Conservation (phyloP, 352 stramenopile species). For the Globisporangium okanoganense region DNA sequence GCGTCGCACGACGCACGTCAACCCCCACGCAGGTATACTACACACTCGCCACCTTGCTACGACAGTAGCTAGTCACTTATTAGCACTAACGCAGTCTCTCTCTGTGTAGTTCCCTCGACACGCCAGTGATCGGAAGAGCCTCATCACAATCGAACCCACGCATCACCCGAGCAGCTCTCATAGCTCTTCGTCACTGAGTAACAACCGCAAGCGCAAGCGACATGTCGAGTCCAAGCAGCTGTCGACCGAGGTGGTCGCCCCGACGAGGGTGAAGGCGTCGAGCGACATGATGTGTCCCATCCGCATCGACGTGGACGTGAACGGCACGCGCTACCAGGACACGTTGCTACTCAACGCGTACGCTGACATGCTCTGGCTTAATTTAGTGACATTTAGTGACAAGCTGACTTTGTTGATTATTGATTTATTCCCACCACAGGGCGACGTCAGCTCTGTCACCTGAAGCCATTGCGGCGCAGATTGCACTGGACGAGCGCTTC, state of each 20-base stretch:
- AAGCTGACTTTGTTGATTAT: not conserved
- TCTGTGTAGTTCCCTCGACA: constrained; percentile 29
- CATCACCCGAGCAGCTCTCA: not conserved
- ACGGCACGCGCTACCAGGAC: constrained; percentile 74
- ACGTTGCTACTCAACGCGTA: constrained; percentile 69
- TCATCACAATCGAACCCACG: constrained; percentile 21
- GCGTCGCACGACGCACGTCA: constrained; percentile 33
- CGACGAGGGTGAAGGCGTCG: constrained; percentile 10
- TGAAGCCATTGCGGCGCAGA: constrained; percentile 50
- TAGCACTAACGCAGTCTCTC: not conserved
- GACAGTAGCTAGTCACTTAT: too few species aligned
- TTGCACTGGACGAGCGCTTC: constrained; percentile 61
- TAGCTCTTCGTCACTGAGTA: not conserved
- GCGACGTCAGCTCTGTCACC: constrained; percentile 29
- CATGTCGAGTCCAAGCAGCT: constrained; percentile 43
- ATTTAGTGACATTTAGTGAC: not conserved
- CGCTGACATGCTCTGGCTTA: constrained; percentile 5
- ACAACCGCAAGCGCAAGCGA: constrained; percentile 61
- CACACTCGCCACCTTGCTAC: too few species aligned
- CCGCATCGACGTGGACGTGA: constrained; percentile 71
- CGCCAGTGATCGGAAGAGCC: constrained; percentile 28
- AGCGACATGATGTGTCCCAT: constrained; percentile 64
- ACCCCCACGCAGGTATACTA: constrained; percentile 34
- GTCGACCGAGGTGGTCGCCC: constrained; percentile 2
- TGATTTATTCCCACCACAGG: constrained; percentile 15